phyloP scores from a whole-genome alignment of 345 rosid genomes.

The Populus deltoides region DNA sequence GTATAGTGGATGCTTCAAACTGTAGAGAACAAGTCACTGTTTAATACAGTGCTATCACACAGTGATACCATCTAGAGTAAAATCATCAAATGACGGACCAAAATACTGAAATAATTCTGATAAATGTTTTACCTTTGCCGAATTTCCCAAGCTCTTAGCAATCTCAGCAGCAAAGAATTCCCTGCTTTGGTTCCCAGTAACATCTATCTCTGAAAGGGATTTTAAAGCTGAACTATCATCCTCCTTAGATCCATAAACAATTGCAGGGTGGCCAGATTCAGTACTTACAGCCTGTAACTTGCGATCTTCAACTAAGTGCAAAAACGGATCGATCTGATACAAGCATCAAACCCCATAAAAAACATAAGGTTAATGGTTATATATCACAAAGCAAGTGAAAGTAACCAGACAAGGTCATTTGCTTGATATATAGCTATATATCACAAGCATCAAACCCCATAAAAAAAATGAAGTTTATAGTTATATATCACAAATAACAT shows the following conservation, averaged over 20 bases:
- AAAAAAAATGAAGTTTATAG: background rate
- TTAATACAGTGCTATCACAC: background rate
- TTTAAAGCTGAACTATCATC: constrained; percentile 62
- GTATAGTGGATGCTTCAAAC: constrained; percentile 52
- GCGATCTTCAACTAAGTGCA: constrained; percentile 67
- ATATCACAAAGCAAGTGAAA: background rate
- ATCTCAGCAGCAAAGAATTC: constrained; percentile 67
- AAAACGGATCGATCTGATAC: constrained; percentile 79
- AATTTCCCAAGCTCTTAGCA: constrained; percentile 57
- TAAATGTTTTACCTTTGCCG: constrained; percentile 51
- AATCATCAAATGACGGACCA: background rate
- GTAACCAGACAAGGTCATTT: background rate
- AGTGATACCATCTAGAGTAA: background rate
- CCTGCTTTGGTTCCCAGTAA: constrained; percentile 53
- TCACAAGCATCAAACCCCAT: constrained; percentile 15
- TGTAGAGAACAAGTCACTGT: constrained; percentile 34
- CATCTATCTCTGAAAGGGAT: constrained; percentile 54
- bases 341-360: constrained; percentile 12
- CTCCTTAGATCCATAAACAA: constrained; percentile 62
- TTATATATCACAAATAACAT: background rate
- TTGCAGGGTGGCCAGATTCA: constrained; percentile 28
- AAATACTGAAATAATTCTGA: constrained; percentile 2
- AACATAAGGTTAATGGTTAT: background rate
- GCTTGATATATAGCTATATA: background rate
- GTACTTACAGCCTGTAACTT: constrained; percentile 59